phyloP scores from a whole-genome alignment of 331 rosid genomes.

The Quercus tomentella region DNA sequence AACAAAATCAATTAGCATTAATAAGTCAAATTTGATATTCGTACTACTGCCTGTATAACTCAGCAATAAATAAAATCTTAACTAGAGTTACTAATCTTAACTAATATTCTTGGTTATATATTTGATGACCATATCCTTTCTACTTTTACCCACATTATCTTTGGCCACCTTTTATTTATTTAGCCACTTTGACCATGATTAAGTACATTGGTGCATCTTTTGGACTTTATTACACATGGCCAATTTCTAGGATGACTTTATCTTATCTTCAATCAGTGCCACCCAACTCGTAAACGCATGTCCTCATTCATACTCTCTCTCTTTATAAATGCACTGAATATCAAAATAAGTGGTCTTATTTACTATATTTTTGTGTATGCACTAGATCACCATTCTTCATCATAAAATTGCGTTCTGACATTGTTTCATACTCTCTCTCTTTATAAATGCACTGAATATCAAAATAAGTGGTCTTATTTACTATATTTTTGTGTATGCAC shows the following conservation, averaged over 20 bases:
- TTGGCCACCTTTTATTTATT: not conserved
- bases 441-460: not conserved
- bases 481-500: not conserved
- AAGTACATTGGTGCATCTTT: not conserved
- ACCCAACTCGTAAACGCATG: too few relatives aligned
- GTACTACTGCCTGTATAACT: not conserved
- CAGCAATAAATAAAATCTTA: not conserved
- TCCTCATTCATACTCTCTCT: not conserved
- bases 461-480: not conserved
- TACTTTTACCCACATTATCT: not conserved
- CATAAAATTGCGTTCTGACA: slow-evolving; percentile 18
- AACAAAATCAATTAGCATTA: too few relatives aligned
- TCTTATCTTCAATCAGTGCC: not conserved
- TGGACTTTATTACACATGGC: not conserved
- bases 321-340: not conserved
- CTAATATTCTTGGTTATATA: not conserved
- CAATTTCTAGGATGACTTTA: not conserved
- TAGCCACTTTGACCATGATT: not conserved
- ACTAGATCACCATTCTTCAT: slow-evolving; percentile 11
- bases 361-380: not conserved
- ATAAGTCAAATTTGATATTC: too few relatives aligned
- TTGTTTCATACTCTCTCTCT: not conserved
- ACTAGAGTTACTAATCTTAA: too few relatives aligned
- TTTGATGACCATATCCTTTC: not conserved
- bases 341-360: not conserved